Evolutionary conservation across 306 rosid species (phyloP).

Genomic region (Begonia loranthoides): DNA sequence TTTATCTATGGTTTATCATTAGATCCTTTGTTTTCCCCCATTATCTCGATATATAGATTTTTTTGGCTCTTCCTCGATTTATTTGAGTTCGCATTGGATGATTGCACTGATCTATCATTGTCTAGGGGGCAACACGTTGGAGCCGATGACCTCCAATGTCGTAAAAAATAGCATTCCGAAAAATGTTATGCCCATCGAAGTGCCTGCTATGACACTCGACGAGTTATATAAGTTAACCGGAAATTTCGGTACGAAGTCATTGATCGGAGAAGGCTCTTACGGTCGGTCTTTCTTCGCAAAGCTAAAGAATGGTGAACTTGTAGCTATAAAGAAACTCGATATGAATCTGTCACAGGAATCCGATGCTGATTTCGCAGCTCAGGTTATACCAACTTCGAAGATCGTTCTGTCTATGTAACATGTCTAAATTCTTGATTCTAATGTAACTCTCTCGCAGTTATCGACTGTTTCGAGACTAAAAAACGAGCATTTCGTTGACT

Average conservation of each 20-base stretch:
- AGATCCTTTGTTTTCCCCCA: too few relatives aligned
- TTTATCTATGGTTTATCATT: too few relatives aligned
- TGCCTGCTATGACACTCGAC: constrained; percentile 41
- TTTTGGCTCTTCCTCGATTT: too few relatives aligned
- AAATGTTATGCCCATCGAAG: constrained; percentile 55
- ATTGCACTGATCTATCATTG: too few relatives aligned
- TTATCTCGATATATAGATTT: too few relatives aligned
- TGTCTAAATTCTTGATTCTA: not conserved
- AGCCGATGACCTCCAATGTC: constrained; percentile 44
- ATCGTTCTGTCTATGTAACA: not conserved
- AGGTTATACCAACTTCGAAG: constrained; percentile 19
- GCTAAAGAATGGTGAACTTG: constrained; percentile 37
- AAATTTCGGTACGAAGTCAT: constrained; percentile 55
- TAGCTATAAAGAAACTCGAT: constrained; percentile 69
- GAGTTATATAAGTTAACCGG: constrained; percentile 56
- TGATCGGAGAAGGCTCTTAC: constrained; percentile 90
- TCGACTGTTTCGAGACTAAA: constrained; percentile 68
- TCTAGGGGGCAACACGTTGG: constrained; percentile 63
- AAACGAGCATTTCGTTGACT: constrained; percentile 60
- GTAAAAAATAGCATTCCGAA: constrained; percentile 46
- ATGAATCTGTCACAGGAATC: constrained; percentile 42
- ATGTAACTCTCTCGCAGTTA: constrained; percentile 28
- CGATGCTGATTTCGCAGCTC: constrained; percentile 46
- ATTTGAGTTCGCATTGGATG: too few relatives aligned
- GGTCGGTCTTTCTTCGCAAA: constrained; percentile 65